These are phyloP conservation scores for Pleurotus tuoliensis DNA, from an alignment of 768 basidiomycete species.

Conservation along the genomic window DNA sequence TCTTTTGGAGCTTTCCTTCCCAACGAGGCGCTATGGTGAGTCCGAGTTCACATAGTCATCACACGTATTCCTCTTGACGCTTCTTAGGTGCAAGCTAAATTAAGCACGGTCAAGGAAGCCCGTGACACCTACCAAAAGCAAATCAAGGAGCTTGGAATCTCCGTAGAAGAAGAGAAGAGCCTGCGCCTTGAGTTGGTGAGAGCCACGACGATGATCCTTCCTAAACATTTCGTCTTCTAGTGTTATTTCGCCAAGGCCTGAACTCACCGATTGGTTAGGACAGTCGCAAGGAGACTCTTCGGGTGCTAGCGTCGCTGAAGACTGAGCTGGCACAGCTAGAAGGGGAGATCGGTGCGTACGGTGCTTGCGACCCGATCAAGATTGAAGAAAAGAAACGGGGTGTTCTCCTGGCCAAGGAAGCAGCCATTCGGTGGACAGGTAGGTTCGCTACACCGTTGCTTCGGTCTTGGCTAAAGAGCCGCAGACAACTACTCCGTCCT, in stretches of 20 bases:
- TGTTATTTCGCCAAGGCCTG: background rate
- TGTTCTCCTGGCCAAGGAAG: conserved; percentile 75
- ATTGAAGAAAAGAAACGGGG: conserved; percentile 76
- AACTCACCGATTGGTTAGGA: conserved; percentile 36
- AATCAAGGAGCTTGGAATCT: conserved; percentile 41
- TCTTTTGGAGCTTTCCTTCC: conserved; percentile 96
- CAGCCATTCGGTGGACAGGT: conserved; percentile 89
- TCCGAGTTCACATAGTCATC: background rate
- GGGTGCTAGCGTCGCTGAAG: conserved; percentile 42
- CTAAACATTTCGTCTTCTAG: background rate
- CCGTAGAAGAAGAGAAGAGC: conserved; percentile 47
- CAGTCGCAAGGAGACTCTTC: conserved; percentile 49
- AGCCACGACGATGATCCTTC: background rate
- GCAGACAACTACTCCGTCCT: conserved; percentile 73
- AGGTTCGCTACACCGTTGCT: conserved; percentile 17
- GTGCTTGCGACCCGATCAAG: conserved; percentile 79
- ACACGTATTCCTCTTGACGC: background rate
- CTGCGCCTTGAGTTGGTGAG: conserved; percentile 57
- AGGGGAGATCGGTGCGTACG: conserved; percentile 71
- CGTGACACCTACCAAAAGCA: conserved; percentile 40
- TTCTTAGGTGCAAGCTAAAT: conserved; percentile 53
- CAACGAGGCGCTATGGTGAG: conserved; percentile 75
- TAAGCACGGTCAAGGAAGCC: conserved; percentile 46
- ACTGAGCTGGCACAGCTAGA: conserved; percentile 50
- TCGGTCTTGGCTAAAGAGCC: background rate